Percentiles rank a stretch among this genome's conserved stretches.
Conservation (phyloP, 768 basidiomycete genomes). For the Lyophyllum atratum region DNA sequence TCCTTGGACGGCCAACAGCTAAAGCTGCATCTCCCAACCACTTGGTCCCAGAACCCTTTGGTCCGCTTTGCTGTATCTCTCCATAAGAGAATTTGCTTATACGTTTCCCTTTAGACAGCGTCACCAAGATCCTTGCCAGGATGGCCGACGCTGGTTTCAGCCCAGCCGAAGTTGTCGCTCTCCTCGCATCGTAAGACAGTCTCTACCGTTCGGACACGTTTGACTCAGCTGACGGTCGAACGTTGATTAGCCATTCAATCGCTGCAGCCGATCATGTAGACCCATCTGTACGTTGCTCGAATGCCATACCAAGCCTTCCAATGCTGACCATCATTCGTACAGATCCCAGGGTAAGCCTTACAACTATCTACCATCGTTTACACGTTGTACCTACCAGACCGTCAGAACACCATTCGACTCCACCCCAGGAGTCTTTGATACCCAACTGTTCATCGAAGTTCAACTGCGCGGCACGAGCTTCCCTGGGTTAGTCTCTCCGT, state of each 20-base stretch:
- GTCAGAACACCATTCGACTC: conserved; percentile 43
- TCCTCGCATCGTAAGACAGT: conserved; percentile 33
- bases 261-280: conserved; percentile 36
- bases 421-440: conserved; percentile 44
- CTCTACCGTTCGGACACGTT: no score
- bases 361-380: background rate
- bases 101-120: conserved; percentile 20
- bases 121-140: conserved; percentile 32
- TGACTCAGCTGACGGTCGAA: background rate
- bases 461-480: conserved; percentile 41
- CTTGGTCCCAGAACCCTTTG: conserved; percentile 31
- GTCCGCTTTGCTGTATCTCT: background rate
- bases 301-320: background rate
- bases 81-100: background rate
- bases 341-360: conserved; percentile 21
- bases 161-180: conserved; percentile 36
- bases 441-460: conserved; percentile 47
- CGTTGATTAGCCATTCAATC: conserved; percentile 20
- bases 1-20: conserved; percentile 37
- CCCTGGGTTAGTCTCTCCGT: conserved; percentile 35
- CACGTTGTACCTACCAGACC: background rate
- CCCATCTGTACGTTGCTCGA: conserved; percentile 12
- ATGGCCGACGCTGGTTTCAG: conserved; percentile 38
- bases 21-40: conserved; percentile 30
- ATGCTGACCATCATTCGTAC: background rate